Base-by-base conservation (phyloP, 2,329 filamentous ascomycete species). In the Ophiostoma populinum region DNA sequence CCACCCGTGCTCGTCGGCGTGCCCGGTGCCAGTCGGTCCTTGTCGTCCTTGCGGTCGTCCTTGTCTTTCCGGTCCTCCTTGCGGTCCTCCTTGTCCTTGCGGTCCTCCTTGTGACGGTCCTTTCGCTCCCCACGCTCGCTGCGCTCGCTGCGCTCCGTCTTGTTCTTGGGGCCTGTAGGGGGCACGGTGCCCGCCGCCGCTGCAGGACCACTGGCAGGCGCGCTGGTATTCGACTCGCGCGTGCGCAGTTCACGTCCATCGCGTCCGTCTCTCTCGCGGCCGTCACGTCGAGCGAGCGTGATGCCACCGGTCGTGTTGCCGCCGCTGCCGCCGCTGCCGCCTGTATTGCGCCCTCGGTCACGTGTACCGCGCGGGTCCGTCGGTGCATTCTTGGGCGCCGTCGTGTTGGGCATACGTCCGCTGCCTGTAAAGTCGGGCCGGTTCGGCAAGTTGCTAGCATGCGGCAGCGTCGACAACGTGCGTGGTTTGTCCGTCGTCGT, bases 221-320 rank as follows among this genome's bases (percentile, higher is more conserved):
- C 26, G 25, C 30, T 32, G 9, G 13, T 7, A 5, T 32, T 31
- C 13, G 18, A 17, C 11, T 31, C 32, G n/a, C 32, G 32, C 5
- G 16, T 10, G 6, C 25, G 26, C 10, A 16, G 17, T 5, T 59
- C 56, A n/a, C 56, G 52, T 16, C 52, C 50, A 11, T 63, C 55
- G 31, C 56, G 55, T 4, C 38, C 43, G 26, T 60, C 56, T 40
- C 52, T 49, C 11, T 53, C 51, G 34, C 47, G 47, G 12, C 32
- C 37, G 11, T 32, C 29, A 16, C 21, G 29, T 16, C 36, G 36
- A 7, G 36, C 32, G 17, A 32, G 36, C 4, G 36, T 38, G 28
- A n/a, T n/a, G n/a, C n/a, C n/a, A n/a, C n/a, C n/a, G n/a, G n/a
- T n/a, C n/a, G n/a, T n/a, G n/a, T 32, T 39, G 37, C 32, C 35